phyloP scores from a whole-genome alignment of 805 yeast species.

The Zygoascus ofunaensis region DNA sequence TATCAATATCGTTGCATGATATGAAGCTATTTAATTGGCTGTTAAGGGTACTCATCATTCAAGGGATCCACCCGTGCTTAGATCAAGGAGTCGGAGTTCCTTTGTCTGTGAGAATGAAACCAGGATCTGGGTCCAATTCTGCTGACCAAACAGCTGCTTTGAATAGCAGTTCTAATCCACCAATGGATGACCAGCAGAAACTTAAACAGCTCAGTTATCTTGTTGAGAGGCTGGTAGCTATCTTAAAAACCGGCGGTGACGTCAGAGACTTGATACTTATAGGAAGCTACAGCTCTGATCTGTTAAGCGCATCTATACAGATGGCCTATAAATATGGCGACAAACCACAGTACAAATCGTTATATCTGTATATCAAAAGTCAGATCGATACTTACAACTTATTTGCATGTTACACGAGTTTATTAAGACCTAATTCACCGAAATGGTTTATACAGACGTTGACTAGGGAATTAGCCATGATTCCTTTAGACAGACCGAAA shows the following conservation, averaged over 20 bases:
- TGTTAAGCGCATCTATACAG: conserved; percentile 22
- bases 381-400: conserved; percentile 50
- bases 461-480: conserved; percentile 39
- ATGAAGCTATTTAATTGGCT: conserved; percentile 63
- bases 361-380: conserved; percentile 4
- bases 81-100: conserved; percentile 55
- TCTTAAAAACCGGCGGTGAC: conserved; percentile 21
- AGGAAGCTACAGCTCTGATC: conserved; percentile 24
- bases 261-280: conserved; percentile 22
- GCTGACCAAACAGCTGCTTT: not conserved
- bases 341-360: not conserved
- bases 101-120: conserved; percentile 46
- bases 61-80: conserved; percentile 61
- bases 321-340: conserved; percentile 6
- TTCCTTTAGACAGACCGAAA: conserved; percentile 46
- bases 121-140: conserved; percentile 31
- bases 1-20: conserved; percentile 72
- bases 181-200: not conserved
- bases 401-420: conserved; percentile 48
- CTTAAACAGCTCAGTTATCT: conserved; percentile 7
- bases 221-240: conserved; percentile 11
- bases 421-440: conserved; percentile 43
- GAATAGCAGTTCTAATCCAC: too few relatives aligned
- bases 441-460: conserved; percentile 40
- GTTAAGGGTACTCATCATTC: conserved; percentile 53